Conservation (phyloP, 805 yeast genomes). For the Yarrowia keelungensis region DNA sequence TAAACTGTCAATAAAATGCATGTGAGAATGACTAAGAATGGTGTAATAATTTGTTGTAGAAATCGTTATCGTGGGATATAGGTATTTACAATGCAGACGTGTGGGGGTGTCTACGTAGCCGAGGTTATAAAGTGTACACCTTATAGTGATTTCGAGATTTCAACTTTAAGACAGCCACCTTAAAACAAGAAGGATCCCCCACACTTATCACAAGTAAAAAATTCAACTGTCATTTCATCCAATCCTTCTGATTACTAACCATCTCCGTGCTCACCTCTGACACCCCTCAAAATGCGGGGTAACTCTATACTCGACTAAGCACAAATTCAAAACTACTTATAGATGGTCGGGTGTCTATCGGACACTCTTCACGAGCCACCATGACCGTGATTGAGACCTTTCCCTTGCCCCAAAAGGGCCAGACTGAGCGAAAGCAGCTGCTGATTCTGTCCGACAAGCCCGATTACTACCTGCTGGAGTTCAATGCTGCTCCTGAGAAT, state of each 20-base stretch:
- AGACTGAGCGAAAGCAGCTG: conserved; percentile 4
- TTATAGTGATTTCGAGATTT: too few relatives aligned
- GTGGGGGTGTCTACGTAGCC: too few relatives aligned
- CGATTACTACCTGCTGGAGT: conserved; percentile 48
- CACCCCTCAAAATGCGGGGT: conserved; percentile 12
- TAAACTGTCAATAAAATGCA: too few relatives aligned
- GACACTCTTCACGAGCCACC: background rate
- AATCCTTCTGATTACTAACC: background rate
- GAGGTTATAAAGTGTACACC: too few relatives aligned
- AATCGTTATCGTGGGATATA: background rate
- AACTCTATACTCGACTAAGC: background rate
- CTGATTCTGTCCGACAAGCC: conserved; percentile 29
- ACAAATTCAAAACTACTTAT: conserved; percentile 1
- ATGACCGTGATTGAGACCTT: conserved; percentile 17
- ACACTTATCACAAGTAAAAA: too few relatives aligned
- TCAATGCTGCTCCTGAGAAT: conserved; percentile 51
- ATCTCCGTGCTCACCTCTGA: background rate
- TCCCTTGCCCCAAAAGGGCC: conserved; percentile 28
- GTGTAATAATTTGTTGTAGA: background rate
- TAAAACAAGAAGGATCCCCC: too few relatives aligned
- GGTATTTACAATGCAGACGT: background rate
- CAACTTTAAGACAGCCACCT: too few relatives aligned
- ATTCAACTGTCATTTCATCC: too few relatives aligned
- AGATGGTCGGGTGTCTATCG: background rate
- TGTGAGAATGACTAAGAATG: too few relatives aligned